Percentiles rank a stretch among this genome's conserved stretches.
Evolutionary conservation across 495 filamentous ascomycete genomes (phyloP).

Genomic region (Talaromyces thailandensis): DNA sequence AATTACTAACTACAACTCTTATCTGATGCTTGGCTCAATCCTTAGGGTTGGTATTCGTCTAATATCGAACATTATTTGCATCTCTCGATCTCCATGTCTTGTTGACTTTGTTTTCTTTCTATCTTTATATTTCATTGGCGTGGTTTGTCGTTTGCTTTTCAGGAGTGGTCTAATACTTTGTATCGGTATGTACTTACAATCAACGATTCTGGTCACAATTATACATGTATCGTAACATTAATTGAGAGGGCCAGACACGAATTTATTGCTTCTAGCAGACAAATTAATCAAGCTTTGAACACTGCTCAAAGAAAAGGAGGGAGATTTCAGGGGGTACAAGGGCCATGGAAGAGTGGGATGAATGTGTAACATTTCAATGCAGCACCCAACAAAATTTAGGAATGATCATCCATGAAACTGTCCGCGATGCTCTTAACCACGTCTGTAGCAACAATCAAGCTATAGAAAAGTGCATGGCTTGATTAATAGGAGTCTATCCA

Average conservation of each 20-base stretch:
- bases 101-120: background rate
- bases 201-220: background rate
- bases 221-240: too few species aligned
- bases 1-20: background rate
- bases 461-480: background rate
- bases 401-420: background rate
- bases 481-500: too few species aligned
- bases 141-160: background rate
- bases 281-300: background rate
- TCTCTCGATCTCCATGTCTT: background rate
- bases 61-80: background rate
- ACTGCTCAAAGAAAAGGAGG: background rate
- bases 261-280: too few species aligned
- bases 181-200: background rate
- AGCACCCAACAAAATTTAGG: background rate
- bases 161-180: background rate
- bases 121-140: background rate
- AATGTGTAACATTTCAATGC: background rate
- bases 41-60: background rate
- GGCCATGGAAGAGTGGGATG: background rate
- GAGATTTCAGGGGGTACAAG: background rate
- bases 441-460: background rate
- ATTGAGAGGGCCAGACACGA: too few species aligned
- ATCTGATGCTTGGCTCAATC: background rate
- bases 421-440: background rate